A percentile compares a stretch with the other conserved stretches of the same genome.
Conservation (phyloP, 2,329 filamentous ascomycete species). For the Escovopsis weberi region DNA sequence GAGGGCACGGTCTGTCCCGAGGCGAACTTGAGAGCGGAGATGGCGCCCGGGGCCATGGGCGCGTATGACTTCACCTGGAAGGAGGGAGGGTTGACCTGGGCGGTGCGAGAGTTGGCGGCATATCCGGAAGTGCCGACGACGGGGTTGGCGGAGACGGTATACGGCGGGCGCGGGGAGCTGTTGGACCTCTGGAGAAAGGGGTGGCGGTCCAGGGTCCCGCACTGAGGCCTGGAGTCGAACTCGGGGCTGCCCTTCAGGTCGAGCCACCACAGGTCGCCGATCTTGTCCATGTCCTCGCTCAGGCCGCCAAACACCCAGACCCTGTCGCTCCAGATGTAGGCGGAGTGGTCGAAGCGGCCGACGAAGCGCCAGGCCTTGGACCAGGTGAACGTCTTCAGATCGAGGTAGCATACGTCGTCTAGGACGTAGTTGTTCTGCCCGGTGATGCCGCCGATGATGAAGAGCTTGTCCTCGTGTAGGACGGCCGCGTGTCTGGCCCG, state of each 20-base stretch:
- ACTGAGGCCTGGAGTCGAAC: constrained; percentile 54
- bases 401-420: constrained; percentile 92
- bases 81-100: constrained; percentile 51
- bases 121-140: constrained; percentile 48
- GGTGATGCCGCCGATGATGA: constrained; percentile 89
- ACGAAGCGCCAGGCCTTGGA: constrained; percentile 93
- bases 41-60: constrained; percentile 74
- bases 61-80: constrained; percentile 59
- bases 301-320: constrained; percentile 96
- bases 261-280: constrained; percentile 92
- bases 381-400: constrained; percentile 96
- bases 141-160: constrained; percentile 28
- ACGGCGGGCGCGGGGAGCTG: constrained; percentile 37
- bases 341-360: constrained; percentile 84
- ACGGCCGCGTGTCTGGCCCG: constrained; percentile 87
- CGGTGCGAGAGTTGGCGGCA: constrained; percentile 52
- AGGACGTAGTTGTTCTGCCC: constrained; percentile 84
- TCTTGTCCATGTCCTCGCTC: constrained; percentile 92
- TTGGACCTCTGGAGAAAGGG: constrained; percentile 24
- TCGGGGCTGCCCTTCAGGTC: constrained; percentile 84
- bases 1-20: constrained; percentile 68
- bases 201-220: constrained; percentile 34
- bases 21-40: constrained; percentile 81
- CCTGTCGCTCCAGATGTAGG: constrained; percentile 80
- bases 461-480: constrained; percentile 90